A percentile compares a stretch with the other conserved stretches of the same genome.
Evolutionary conservation across 1,284 basidiomycete genomes (phyloP).

Genomic region (Austroboletus olivaceoglutinosus): DNA sequence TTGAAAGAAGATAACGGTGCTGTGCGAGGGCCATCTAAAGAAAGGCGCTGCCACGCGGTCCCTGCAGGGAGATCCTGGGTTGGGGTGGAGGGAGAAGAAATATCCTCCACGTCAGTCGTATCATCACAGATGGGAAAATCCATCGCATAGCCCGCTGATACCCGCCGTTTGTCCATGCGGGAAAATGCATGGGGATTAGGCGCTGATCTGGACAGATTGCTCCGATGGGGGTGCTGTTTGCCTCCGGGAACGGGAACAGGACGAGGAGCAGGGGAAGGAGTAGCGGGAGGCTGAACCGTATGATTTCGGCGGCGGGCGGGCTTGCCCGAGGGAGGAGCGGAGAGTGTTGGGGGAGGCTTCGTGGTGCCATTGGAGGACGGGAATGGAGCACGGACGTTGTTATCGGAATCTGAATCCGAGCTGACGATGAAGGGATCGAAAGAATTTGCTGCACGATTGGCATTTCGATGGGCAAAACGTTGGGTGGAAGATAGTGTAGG

Average conservation of each 20-base stretch:
- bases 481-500: conserved; percentile 29
- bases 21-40: conserved; percentile 46
- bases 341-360: conserved; percentile 41
- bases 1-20: conserved; percentile 44
- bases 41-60: conserved; percentile 33
- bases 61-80: conserved; percentile 29
- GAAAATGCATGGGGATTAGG: conserved; percentile 18
- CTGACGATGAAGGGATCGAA: conserved; percentile 59
- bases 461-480: conserved; percentile 31
- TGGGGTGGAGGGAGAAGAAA: conserved; percentile 41
- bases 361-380: conserved; percentile 25
- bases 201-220: conserved; percentile 34
- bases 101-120: conserved; percentile 48
- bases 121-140: conserved; percentile 70
- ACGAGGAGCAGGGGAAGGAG: conserved; percentile 27
- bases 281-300: conserved; percentile 20
- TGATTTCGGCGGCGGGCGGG: conserved; percentile 50
- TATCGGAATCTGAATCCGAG: conserved; percentile 39
- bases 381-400: conserved; percentile 17
- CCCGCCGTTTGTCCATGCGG: conserved; percentile 30
- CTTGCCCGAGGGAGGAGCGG: conserved; percentile 50
- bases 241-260: conserved; percentile 47
- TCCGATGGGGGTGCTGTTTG: conserved; percentile 41
- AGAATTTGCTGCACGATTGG: conserved; percentile 39
- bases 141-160: conserved; percentile 25